A percentile compares a stretch with the other conserved stretches of the same genome.
These are phyloP conservation scores for Ricinus communis DNA, from an alignment of 345 rosid genomes.

Conservation along the genomic window DNA sequence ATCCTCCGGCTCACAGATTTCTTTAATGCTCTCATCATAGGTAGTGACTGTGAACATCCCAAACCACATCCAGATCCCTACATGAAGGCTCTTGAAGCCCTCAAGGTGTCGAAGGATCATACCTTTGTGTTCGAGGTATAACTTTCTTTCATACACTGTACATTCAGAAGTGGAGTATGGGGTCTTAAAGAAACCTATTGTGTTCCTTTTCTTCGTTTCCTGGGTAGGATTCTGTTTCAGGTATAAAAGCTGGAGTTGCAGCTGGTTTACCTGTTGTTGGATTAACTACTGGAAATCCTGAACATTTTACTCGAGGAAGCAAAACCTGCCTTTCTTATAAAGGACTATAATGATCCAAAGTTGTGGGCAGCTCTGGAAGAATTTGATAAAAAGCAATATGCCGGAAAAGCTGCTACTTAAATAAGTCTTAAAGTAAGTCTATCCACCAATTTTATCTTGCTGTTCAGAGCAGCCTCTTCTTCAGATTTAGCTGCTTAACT, in stretches of 20 bases:
- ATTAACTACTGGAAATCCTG: constrained; percentile 34
- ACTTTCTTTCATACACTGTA: no score
- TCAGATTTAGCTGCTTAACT: no score
- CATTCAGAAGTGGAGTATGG: neutral
- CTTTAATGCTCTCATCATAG: constrained; percentile 34
- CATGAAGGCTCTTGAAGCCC: constrained; percentile 35
- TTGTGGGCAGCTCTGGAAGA: constrained; percentile 35
- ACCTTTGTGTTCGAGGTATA: constrained; percentile 41
- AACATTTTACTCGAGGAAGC: constrained; percentile 29
- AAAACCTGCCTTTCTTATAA: constrained; percentile 30
- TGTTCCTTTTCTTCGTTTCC: neutral
- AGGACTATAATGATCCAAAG: constrained; percentile 34
- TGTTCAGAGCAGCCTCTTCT: no score
- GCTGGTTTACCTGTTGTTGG: constrained; percentile 48
- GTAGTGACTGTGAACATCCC: constrained; percentile 37
- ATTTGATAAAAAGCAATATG: constrained; percentile 14
- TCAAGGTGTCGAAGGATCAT: constrained; percentile 39
- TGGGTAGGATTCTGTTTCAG: constrained; percentile 41
- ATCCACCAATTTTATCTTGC: no score
- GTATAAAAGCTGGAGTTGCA: constrained; percentile 44
- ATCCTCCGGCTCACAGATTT: constrained; percentile 33
- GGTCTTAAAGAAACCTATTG: neutral
- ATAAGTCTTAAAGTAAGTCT: no score
- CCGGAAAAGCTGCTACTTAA: neutral
- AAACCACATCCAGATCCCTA: constrained; percentile 48